Conservation (phyloP, 129 eudicot genomes). For the Deinandra increscens region DNA sequence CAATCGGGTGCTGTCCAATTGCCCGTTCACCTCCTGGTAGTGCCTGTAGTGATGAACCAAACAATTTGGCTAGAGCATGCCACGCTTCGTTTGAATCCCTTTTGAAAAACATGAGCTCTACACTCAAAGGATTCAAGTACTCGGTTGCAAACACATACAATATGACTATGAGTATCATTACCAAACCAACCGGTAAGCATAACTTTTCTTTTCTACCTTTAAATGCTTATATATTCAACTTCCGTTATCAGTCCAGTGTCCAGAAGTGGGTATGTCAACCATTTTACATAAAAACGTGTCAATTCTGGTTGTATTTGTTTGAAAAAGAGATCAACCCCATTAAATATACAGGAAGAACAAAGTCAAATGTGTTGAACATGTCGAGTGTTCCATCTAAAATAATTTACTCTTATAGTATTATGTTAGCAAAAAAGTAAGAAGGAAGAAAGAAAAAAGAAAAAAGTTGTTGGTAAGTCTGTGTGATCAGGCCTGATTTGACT, state of each 20-base stretch:
- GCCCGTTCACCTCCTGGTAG: slow-evolving; percentile 27
- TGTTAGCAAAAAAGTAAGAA: too few relatives aligned
- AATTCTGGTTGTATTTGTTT: too few relatives aligned
- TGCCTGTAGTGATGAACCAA: slow-evolving; percentile 23
- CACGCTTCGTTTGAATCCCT: slow-evolving; percentile 17
- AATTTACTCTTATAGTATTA: too few relatives aligned
- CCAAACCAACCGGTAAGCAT: slow-evolving; percentile 16
- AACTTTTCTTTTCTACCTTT: slow-evolving; percentile 1
- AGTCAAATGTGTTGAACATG: too few relatives aligned
- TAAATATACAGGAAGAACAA: too few relatives aligned
- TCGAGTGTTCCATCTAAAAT: too few relatives aligned
- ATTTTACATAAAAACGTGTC: not conserved
- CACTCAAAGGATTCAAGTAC: slow-evolving; percentile 33
- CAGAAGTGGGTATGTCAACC: too few relatives aligned
- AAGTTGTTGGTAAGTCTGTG: too few relatives aligned
- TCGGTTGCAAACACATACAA: slow-evolving; percentile 44
- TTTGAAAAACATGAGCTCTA: slow-evolving; percentile 30
- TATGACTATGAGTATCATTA: slow-evolving; percentile 38
- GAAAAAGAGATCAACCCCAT: too few relatives aligned
- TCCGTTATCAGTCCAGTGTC: not conserved
- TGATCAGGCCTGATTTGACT: too few relatives aligned
- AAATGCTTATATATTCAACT: not conserved
- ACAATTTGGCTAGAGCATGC: slow-evolving; percentile 37
- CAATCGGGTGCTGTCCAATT: slow-evolving; percentile 49
- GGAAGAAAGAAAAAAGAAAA: too few relatives aligned